Evolutionary conservation across 345 rosid species (phyloP), one percentile per base, ranked within the genome.

Genomic region (Gossypium bickii): DNA sequence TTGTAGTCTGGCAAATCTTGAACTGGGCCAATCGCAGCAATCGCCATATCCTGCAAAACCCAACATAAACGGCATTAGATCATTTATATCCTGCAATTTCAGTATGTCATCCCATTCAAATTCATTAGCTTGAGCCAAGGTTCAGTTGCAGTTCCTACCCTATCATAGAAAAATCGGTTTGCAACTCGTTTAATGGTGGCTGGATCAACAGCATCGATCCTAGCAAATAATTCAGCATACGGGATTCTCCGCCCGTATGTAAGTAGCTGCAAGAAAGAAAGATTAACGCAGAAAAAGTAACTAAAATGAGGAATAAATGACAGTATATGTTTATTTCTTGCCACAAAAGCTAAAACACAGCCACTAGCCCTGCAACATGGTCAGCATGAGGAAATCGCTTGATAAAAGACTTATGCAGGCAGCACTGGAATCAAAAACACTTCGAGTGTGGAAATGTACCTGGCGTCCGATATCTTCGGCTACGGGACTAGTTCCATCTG

Each of bases 401-500:
- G 41, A 34, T 34, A 5, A 67, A 12, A 2, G 25, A 25, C 53
- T 18, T 44, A 20, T 44, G 70, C 25, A 4, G 7, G 11, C 15
- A 70, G 29, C 29, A 8, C 51, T 56, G 3, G 27, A 29, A 48
- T 68, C 49, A 25, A 49, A 49, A 48, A 6, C 1, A 4, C 20
- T 59, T 59, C 3, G 12, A 17, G 27, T 45, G 75, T 9, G 41
- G 34, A 60, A 25, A 20, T 57, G 67, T 84, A 96, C 99, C 98
- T 96, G 99, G 64, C 97, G 97, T 52, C 98, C 98, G 73, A 93
- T 96, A 82, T 96, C 97, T 80, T 93, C 98, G 55, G 99, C 99
- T 48, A 93, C 81, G 58, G 97, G 92, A 75, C 97, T 96, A 12
- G 95, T 86, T 83, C 99, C 99, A 85, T 96, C 99, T 44, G 92